Evolutionary conservation across 2,329 filamentous ascomycete species (phyloP).

Genomic region (Fusarium miscanthi): DNA sequence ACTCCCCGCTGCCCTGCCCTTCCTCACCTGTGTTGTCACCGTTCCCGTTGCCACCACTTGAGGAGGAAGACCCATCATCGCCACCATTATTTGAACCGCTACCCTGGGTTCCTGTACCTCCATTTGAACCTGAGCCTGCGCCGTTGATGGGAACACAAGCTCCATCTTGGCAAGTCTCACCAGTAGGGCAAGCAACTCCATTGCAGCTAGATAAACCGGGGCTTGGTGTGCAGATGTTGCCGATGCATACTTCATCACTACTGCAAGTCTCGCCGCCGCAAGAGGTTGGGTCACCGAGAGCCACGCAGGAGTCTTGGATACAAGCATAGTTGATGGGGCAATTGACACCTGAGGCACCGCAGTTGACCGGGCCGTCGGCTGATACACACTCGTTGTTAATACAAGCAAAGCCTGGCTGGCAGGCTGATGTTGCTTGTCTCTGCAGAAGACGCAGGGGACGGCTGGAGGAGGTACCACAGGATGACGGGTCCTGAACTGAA

Average conservation of each 20-base stretch:
- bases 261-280: slow-evolving; percentile 16
- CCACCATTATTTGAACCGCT: neutral
- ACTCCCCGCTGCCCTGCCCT: neutral
- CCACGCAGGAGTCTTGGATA: slow-evolving; percentile 20
- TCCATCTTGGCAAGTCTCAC: slow-evolving; percentile 25
- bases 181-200: neutral
- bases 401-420: slow-evolving; percentile 15
- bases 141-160: neutral
- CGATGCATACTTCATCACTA: slow-evolving; percentile 22
- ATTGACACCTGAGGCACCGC: slow-evolving; percentile 1
- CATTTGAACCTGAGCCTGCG: neutral
- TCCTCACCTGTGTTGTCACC: neutral
- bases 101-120: neutral
- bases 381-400: slow-evolving; percentile 19
- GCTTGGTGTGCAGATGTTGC: slow-evolving; percentile 22
- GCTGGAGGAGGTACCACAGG: neutral
- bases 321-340: slow-evolving; percentile 31
- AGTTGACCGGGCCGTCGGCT: slow-evolving; percentile 2
- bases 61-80: neutral
- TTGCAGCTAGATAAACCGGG: slow-evolving; percentile 1
- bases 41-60: neutral
- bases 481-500: slow-evolving; percentile 1
- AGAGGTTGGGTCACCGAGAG: slow-evolving; percentile 4
- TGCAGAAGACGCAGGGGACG: slow-evolving; percentile 7
- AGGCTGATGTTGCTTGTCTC: slow-evolving; percentile 15